Conservation (phyloP, 2,329 filamentous ascomycete species). For the Pseudocercospora vitis region DNA sequence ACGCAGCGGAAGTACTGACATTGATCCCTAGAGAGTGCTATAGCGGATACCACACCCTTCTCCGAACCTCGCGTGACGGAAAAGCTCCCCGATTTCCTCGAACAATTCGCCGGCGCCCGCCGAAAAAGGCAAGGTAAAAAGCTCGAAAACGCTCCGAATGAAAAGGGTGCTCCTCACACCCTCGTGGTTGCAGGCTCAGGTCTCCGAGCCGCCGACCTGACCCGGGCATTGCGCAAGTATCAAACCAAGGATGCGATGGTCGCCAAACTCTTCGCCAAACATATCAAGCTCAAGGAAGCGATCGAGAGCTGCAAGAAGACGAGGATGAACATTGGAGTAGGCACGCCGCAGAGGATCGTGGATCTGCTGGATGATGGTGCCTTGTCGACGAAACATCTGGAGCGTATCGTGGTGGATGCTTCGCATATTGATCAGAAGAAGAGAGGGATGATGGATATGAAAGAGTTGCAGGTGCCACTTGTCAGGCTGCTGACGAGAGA, state of each 20-base stretch:
- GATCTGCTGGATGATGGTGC: constrained; percentile 81
- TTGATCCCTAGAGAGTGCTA: constrained; percentile 60
- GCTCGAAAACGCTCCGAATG: constrained; percentile 65
- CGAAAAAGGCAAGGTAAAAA: constrained; percentile 38
- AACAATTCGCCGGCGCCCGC: constrained; percentile 54
- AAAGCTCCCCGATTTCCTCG: constrained; percentile 76
- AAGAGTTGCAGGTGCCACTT: constrained; percentile 81
- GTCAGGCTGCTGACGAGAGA: constrained; percentile 69
- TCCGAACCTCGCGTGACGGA: constrained; percentile 65
- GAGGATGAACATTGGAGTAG: constrained; percentile 80
- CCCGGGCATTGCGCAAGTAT: constrained; percentile 73
- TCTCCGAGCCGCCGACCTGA: constrained; percentile 80
- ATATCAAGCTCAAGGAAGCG: constrained; percentile 91
- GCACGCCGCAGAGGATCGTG: constrained; percentile 78
- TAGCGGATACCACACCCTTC: constrained; percentile 78
- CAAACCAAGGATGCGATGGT: constrained; percentile 75
- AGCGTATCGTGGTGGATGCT: constrained; percentile 82
- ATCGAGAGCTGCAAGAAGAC: constrained; percentile 69
- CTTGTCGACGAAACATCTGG: constrained; percentile 67
- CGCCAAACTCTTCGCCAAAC: constrained; percentile 94
- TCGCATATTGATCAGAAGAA: constrained; percentile 96
- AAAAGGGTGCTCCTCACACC: constrained; percentile 68
- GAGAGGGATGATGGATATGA: constrained; percentile 90
- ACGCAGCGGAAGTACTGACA: neutral
- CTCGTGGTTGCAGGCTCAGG: constrained; percentile 84